These are phyloP conservation scores for Podaxis sp. DNA, from an alignment of 768 basidiomycete species.

Conservation along the genomic window DNA sequence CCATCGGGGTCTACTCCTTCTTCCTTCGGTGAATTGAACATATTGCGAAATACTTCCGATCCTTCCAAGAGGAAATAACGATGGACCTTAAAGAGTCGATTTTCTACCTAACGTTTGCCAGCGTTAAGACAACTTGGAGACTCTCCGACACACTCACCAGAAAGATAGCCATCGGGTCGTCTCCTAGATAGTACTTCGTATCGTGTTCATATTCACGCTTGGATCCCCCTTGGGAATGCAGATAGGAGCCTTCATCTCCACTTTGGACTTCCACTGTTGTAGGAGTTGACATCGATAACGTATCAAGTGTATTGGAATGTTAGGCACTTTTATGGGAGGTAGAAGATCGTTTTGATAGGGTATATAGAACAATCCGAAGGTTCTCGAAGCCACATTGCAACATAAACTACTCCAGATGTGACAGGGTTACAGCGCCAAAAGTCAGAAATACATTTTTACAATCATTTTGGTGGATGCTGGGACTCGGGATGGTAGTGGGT, in stretches of 20 bases:
- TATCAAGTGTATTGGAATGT: too few relatives aligned
- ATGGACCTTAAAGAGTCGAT: slow-evolving; percentile 29
- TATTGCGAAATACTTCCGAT: slow-evolving; percentile 37
- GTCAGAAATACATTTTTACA: not conserved
- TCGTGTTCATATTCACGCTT: too few relatives aligned
- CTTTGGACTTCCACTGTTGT: too few relatives aligned
- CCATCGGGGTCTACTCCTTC: slow-evolving; percentile 28
- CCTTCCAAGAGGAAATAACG: slow-evolving; percentile 38
- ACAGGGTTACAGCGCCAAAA: not conserved
- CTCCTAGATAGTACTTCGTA: not conserved
- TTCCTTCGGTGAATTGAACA: slow-evolving; percentile 30
- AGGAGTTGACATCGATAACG: too few relatives aligned
- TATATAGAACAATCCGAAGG: too few relatives aligned
- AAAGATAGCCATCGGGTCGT: slow-evolving; percentile 21
- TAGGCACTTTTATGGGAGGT: too few relatives aligned
- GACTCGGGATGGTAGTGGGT: not conserved
- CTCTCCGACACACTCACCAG: slow-evolving; percentile 12
- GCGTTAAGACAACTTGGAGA: not conserved
- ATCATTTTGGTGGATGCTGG: not conserved
- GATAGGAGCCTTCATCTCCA: too few relatives aligned
- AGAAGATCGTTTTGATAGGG: too few relatives aligned
- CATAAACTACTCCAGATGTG: too few relatives aligned
- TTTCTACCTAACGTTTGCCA: slow-evolving; percentile 30
- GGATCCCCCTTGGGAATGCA: too few relatives aligned
- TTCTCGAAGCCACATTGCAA: too few relatives aligned